Conservation (phyloP, 768 basidiomycete genomes). For the Solioccasus polychromus region DNA sequence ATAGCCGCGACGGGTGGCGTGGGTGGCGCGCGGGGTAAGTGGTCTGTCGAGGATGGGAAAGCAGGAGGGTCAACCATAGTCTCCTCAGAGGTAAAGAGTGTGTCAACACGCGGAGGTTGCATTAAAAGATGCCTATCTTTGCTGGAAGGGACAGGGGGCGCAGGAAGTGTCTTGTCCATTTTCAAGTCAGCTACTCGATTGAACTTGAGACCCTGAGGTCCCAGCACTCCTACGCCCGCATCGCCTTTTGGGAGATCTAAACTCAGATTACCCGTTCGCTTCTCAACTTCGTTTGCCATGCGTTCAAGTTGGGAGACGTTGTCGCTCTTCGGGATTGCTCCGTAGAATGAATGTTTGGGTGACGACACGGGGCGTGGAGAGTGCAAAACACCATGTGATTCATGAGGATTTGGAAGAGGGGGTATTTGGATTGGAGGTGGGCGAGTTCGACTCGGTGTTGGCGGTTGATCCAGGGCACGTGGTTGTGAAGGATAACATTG, state of each 20-base stretch:
- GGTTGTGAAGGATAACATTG: constrained; percentile 44
- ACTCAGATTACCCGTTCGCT: constrained; percentile 26
- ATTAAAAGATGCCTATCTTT: constrained; percentile 25
- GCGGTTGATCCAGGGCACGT: constrained; percentile 4
- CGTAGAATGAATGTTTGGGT: constrained; percentile 51
- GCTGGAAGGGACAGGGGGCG: constrained; percentile 51
- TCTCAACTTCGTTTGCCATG: constrained; percentile 61
- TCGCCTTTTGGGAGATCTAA: constrained; percentile 22
- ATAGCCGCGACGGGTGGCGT: constrained; percentile 51
- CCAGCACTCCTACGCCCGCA: constrained; percentile 16
- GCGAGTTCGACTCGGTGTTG: constrained; percentile 7
- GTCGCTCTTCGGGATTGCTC: constrained; percentile 24
- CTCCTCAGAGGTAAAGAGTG: constrained; percentile 23
- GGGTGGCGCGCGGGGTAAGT: constrained; percentile 36
- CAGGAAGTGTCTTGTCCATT: constrained; percentile 59
- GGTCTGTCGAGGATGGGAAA: constrained; percentile 15
- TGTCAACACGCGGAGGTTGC: constrained; percentile 30
- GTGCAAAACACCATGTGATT: constrained; percentile 41
- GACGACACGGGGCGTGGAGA: constrained; percentile 71
- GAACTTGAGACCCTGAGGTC: constrained; percentile 16
- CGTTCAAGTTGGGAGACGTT: constrained; percentile 69
- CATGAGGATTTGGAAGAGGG: constrained; percentile 28
- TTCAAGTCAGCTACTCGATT: constrained; percentile 18
- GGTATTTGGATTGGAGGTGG: constrained; percentile 26
- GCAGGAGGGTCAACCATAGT: constrained; percentile 5